These are phyloP conservation scores for Neoascochyta sp. DNA, from an alignment of 2,329 filamentous ascomycete genomes.

Conservation along the genomic window DNA sequence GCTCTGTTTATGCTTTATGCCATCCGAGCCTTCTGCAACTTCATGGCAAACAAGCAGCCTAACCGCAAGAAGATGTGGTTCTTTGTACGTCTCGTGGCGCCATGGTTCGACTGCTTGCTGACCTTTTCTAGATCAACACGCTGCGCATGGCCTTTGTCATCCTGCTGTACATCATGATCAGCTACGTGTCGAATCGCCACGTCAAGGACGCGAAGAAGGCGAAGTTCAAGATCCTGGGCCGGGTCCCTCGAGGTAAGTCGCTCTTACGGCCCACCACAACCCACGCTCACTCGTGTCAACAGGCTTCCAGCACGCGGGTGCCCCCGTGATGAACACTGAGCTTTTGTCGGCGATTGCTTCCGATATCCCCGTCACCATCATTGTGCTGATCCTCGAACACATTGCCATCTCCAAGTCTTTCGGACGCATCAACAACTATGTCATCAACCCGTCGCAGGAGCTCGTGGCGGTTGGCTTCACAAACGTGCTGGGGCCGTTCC, in stretches of 20 bases:
- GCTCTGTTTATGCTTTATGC: constrained; percentile 75
- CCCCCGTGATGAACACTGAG: constrained; percentile 63
- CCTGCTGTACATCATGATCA: constrained; percentile 85
- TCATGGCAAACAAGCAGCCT: constrained; percentile 65
- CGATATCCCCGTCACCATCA: constrained; percentile 79
- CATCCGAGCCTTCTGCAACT: constrained; percentile 59
- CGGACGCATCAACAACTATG: constrained; percentile 92
- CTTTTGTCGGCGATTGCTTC: constrained; percentile 66
- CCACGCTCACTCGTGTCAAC: constrained; percentile 5
- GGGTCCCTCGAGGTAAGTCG: constrained; percentile 67
- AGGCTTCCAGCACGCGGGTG: constrained; percentile 70
- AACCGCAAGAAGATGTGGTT: constrained; percentile 75
- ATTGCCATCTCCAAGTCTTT: constrained; percentile 98
- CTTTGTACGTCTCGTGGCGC: constrained; percentile 54
- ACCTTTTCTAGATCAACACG: constrained; percentile 56
- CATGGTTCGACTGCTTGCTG: neutral
- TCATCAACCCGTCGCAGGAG: constrained; percentile 94
- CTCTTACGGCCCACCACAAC: neutral
- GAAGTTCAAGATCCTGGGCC: constrained; percentile 68
- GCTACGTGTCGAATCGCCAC: constrained; percentile 71
- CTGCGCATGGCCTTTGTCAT: constrained; percentile 90
- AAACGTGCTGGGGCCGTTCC: constrained; percentile 84
- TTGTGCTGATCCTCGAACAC: constrained; percentile 92
- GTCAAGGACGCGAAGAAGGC: constrained; percentile 48
- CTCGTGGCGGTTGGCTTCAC: constrained; percentile 89